Base-by-base conservation (phyloP, 352 stramenopile genomes). In the Thraustochytrium sp. region DNA sequence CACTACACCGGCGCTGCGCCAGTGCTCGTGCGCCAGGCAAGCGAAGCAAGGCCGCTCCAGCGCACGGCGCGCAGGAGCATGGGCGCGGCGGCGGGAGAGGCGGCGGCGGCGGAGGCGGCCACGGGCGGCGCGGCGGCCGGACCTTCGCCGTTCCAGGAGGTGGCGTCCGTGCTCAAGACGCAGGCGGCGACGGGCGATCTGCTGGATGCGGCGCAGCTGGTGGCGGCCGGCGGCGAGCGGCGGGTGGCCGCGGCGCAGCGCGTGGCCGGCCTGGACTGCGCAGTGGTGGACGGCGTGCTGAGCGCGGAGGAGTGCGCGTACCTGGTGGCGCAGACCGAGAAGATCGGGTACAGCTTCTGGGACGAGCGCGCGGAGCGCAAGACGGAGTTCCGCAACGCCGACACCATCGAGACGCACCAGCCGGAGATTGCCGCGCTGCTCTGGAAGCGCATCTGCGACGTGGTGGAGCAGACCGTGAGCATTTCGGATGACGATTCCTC, bases 401-500 rank as follows among this genome's bases (percentile, higher is more conserved):
- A 87, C 34, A 87, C 84, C 23, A 77, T 87, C 73, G 84, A 87
- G 73, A 44, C 85, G 29, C 23, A 74, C 16, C 59, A 80, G 13
- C 23, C 84, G 38, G 51, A 51, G 42, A 51, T 87, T 4, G 63
- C 62, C 62, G 42, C 59, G 44, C 21, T 80, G 38, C 42, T 87
- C 13, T 87, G 84, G 82, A 23, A 55, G 9, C 36, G 80, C 34
- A 59, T 84, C n/a, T 37, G 36, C 11, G 55, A 61, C 49, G 13
- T 84, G n/a, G 16, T 86, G 11, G 77, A 11, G 11, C 36, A 76
- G 9, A 42, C 49, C 34, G 51, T 82, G 56, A 21, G 38, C 3
- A 51, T 85, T 11, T 72, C 40, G 4, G 62, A 78, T 23, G 77
- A 86, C 40, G 37, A 77, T 40, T 0, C 68, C 51, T 61, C 49